phyloP scores from a whole-genome alignment of 2,329 filamentous ascomycete species.

The Fusarium concolor region DNA sequence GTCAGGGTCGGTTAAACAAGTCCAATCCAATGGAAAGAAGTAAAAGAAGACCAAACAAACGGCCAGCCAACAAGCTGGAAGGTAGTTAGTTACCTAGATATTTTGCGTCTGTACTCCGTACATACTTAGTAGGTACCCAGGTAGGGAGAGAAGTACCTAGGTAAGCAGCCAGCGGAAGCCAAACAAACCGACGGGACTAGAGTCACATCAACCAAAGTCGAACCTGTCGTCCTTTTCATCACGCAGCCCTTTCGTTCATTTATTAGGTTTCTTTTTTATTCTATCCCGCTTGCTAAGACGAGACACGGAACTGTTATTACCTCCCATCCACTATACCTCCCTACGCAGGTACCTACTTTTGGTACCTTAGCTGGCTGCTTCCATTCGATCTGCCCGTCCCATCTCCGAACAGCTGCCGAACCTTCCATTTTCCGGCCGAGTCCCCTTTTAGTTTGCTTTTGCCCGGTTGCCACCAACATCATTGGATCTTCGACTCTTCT shows the following conservation, averaged over 20 bases:
- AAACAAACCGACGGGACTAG: conserved; percentile 11
- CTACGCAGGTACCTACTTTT: not conserved
- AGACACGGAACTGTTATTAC: not conserved
- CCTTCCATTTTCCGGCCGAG: conserved; percentile 39
- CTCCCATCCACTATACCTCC: not conserved
- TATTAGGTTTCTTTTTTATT: conserved; percentile 14
- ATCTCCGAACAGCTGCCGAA: conserved; percentile 34
- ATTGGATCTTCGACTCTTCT: conserved; percentile 25
- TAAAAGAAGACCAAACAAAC: conserved; percentile 18
- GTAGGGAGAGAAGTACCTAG: too few species aligned
- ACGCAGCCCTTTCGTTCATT: conserved; percentile 23
- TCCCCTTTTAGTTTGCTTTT: conserved; percentile 37
- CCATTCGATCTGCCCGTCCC: conserved; percentile 1
- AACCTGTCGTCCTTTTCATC: conserved; percentile 16
- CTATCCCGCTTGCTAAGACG: not conserved
- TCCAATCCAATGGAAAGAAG: conserved; percentile 31
- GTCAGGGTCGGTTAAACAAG: conserved; percentile 40
- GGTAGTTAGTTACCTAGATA: not conserved
- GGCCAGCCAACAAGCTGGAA: not conserved
- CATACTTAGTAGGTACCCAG: not conserved
- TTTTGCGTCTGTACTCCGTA: not conserved
- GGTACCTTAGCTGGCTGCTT: not conserved
- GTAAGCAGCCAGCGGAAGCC: not conserved
- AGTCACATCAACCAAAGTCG: not conserved
- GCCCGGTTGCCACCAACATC: conserved; percentile 27